These are phyloP conservation scores for Metschnikowia picachoensis DNA, from an alignment of 805 yeast species.

Conservation along the genomic window DNA sequence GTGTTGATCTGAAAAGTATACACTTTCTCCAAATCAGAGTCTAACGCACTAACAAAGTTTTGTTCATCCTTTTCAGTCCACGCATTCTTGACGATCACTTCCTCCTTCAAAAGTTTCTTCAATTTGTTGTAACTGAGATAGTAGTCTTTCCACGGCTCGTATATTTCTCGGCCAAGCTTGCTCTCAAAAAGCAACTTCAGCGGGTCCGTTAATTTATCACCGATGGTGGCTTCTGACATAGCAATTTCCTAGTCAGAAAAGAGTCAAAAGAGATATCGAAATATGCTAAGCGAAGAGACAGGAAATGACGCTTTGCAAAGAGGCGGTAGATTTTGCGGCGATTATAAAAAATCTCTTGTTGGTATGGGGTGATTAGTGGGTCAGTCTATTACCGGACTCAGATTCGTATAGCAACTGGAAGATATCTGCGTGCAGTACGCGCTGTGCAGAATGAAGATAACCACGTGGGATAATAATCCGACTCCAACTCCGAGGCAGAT, in stretches of 20 bases:
- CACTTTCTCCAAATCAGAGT: constrained; percentile 70
- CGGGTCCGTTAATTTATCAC: background rate
- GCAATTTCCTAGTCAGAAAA: too few relatives aligned
- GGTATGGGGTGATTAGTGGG: too few relatives aligned
- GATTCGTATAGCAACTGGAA: too few relatives aligned
- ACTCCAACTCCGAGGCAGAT: too few relatives aligned
- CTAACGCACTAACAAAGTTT: constrained; percentile 61
- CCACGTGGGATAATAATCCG: constrained; percentile 8
- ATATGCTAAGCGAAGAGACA: too few relatives aligned
- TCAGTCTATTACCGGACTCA: too few relatives aligned
- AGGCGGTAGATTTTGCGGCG: too few relatives aligned
- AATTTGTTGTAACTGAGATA: constrained; percentile 64
- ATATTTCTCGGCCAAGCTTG: constrained; percentile 74
- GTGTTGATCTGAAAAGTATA: constrained; percentile 66
- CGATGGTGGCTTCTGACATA: too few relatives aligned
- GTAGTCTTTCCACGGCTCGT: constrained; percentile 81
- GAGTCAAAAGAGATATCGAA: too few relatives aligned
- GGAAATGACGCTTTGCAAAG: too few relatives aligned
- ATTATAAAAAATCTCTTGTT: too few relatives aligned
- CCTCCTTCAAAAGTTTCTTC: constrained; percentile 68
- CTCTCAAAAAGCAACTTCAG: constrained; percentile 77
- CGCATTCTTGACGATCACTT: constrained; percentile 42
- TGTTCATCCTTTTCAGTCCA: constrained; percentile 77
- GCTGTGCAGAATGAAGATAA: constrained; percentile 4
- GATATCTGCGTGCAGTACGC: background rate